These are phyloP conservation scores for Paraconiothyrium brasiliense DNA, from an alignment of 2,329 filamentous ascomycete species.

Conservation along the genomic window DNA sequence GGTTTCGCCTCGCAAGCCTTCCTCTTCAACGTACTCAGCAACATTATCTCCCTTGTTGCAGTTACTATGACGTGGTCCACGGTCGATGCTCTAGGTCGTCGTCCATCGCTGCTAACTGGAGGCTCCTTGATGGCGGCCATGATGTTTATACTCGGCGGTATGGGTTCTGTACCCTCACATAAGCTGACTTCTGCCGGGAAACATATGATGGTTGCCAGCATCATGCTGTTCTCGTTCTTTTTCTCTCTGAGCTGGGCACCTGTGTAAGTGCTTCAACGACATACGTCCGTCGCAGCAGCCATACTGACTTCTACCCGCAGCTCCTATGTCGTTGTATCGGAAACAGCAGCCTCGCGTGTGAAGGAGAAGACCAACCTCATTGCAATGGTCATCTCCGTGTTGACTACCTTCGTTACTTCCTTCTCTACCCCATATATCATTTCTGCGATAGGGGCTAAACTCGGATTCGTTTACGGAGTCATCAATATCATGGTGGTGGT, in stretches of 20 bases:
- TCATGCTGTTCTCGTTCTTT: neutral
- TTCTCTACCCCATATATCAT: constrained; percentile 8
- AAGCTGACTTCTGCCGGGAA: no score
- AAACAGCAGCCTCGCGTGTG: neutral
- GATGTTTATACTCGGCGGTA: neutral
- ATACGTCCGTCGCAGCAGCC: neutral
- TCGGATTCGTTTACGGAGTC: neutral
- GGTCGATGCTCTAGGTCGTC: neutral
- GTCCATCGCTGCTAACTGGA: neutral
- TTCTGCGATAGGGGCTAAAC: neutral
- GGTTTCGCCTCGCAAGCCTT: neutral
- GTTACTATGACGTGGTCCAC: neutral
- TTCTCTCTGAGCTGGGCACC: neutral
- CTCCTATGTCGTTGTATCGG: neutral
- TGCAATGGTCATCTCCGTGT: constrained; percentile 9
- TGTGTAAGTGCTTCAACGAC: neutral
- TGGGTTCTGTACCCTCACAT: neutral
- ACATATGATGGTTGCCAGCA: neutral
- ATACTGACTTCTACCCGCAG: neutral
- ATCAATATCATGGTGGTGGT: neutral
- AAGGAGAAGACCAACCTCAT: constrained; percentile 5
- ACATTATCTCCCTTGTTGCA: neutral
- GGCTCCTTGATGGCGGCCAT: neutral
- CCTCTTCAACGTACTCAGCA: constrained; percentile 1
- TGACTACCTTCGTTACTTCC: constrained; percentile 9